Evolutionary conservation across 371 early-diverging fungal species (phyloP), one percentile per base, ranked within the genome.

Genomic region (Mucor irregularis): DNA sequence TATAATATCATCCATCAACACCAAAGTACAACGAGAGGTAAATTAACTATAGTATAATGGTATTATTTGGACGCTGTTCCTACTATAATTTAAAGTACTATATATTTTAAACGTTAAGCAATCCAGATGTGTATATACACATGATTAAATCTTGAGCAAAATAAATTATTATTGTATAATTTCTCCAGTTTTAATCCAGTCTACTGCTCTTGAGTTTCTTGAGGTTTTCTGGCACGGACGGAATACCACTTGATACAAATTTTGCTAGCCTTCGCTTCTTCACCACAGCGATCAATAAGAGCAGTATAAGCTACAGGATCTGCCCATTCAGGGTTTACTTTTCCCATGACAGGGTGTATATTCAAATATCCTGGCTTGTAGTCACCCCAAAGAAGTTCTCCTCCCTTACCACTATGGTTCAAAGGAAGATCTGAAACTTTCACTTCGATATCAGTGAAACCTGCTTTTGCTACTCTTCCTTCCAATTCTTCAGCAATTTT

Each of bases 351-450:
- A 13, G 58, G 54, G 29, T 61, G 49, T 21, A 67, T 3, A 14
- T 64, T 61, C 10, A 47, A 22, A 31, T 45, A 60, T 4, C 35
- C 62, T 17, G 63, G 58, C 29, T 30, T 25, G 25, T 60, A 67
- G 22, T 71, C 71, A n/a, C 53, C 53, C 64, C 64, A 64, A 7
- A 53, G 26, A 2, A 64, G 43, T 24, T 58, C 47, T 1, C 64
- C 64, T 22, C 48, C 22, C 26, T 58, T 58, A 1, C 56, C 59
- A 26, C 34, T 34, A 21, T 64, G 64, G 10, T 64, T 64, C 24
- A 73, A 28, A 14, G 69, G 66, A 14, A 68, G 39, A 9, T 30
- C 14, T 2, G n/a, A 33, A 9, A 29, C 28, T 2, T 33, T 17
- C 2, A 38, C 46, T 4, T 25, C 30, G 6, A 45, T 10, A 28